Evolutionary conservation across 1,284 basidiomycete genomes (phyloP).

Genomic region (Ceratobasidium sp.): DNA sequence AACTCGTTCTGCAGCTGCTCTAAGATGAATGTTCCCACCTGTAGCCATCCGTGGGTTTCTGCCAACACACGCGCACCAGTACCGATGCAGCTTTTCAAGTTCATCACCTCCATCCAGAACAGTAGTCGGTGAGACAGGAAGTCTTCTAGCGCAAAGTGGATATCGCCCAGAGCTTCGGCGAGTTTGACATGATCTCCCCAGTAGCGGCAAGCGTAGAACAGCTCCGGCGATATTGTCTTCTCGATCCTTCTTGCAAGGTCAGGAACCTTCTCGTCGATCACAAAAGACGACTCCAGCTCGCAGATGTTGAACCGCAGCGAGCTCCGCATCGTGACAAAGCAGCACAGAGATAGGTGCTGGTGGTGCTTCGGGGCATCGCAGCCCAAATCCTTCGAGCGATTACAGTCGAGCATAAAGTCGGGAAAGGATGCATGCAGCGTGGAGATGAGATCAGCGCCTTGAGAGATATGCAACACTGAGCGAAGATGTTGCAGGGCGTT

Average conservation of each 20-base stretch:
- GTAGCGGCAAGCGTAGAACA: background rate
- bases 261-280: background rate
- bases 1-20: too few species aligned
- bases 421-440: conserved; percentile 3
- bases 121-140: too few species aligned
- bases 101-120: too few species aligned
- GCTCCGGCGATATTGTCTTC: background rate
- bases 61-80: too few species aligned
- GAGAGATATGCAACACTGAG: background rate
- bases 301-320: background rate
- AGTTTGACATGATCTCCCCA: background rate
- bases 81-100: too few species aligned
- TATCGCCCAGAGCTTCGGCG: background rate
- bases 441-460: background rate
- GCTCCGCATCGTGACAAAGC: too few species aligned
- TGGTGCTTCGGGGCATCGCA: background rate
- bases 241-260: background rate
- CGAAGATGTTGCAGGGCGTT: background rate
- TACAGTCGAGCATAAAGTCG: background rate
- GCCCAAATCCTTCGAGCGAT: background rate
- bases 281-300: background rate
- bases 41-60: too few species aligned
- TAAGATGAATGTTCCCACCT: too few species aligned
- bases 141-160: too few species aligned
- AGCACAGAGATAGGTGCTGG: background rate